phyloP scores from a whole-genome alignment of 2,329 filamentous ascomycete genomes.

The Xylaria sp. region DNA sequence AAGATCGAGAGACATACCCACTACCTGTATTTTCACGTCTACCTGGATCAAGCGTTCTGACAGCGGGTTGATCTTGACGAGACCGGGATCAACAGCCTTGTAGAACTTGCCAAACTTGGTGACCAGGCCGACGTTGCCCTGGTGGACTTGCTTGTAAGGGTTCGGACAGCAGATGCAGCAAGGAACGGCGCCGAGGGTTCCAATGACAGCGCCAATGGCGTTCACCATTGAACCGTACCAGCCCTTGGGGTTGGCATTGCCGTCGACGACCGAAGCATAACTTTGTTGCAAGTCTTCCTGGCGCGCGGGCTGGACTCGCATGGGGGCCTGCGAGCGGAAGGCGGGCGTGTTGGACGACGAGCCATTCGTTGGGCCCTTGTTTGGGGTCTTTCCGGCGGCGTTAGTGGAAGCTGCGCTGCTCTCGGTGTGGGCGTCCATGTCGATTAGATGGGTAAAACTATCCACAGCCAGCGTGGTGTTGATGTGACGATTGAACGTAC shows the following conservation, averaged over 20 bases:
- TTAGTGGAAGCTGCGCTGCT: conserved; percentile 17
- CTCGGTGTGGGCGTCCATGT: conserved; percentile 29
- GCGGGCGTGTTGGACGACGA: conserved; percentile 38
- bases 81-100: conserved; percentile 92
- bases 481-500: too few relatives aligned
- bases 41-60: conserved; percentile 89
- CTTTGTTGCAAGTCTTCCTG: conserved; percentile 84
- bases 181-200: conserved; percentile 83
- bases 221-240: conserved; percentile 92
- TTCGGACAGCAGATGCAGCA: conserved; percentile 94
- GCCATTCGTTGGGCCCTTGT: conserved; percentile 18
- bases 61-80: conserved; percentile 96
- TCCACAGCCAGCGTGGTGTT: conserved; percentile 15
- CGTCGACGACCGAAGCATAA: conserved; percentile 70
- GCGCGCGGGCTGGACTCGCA: conserved; percentile 78
- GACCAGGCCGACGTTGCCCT: conserved; percentile 94
- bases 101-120: conserved; percentile 96
- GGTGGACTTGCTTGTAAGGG: conserved; percentile 88
- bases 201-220: conserved; percentile 73
- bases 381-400: conserved; percentile 20
- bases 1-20: conserved; percentile 46
- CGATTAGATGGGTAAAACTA: conserved; percentile 20
- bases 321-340: conserved; percentile 60
- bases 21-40: conserved; percentile 99
- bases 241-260: conserved; percentile 73